Percentiles rank a stretch among this genome's conserved stretches.
These are phyloP conservation scores for Phytopythium montanum DNA, from an alignment of 352 stramenopile genomes.

Conservation along the genomic window DNA sequence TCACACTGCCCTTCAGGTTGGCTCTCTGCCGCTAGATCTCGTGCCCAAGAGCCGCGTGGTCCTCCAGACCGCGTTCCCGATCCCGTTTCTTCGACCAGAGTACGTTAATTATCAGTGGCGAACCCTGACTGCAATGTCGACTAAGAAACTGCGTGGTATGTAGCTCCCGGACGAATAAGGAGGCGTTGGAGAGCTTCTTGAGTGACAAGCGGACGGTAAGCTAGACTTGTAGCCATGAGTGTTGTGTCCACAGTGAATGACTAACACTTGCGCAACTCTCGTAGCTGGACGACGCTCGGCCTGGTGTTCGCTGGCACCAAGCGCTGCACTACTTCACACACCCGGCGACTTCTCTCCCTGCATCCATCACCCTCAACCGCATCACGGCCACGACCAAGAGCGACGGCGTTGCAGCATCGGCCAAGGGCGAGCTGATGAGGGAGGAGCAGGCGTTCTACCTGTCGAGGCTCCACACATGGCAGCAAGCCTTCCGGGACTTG, in stretches of 20 bases:
- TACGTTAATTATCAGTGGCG: conserved; percentile 16
- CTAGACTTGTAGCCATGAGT: neutral
- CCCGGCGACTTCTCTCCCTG: conserved; percentile 43
- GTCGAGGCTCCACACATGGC: conserved; percentile 52
- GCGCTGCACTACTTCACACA: conserved; percentile 69
- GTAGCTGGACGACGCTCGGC: conserved; percentile 1
- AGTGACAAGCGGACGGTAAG: neutral
- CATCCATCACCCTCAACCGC: conserved; percentile 45
- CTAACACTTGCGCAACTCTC: neutral
- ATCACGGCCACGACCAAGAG: conserved; percentile 21
- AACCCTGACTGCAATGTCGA: neutral
- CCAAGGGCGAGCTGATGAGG: conserved; percentile 28
- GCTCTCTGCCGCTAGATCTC: conserved; percentile 48
- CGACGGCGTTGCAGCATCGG: conserved; percentile 16
- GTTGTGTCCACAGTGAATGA: neutral
- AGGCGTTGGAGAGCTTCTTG: conserved; percentile 31
- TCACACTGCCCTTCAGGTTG: conserved; percentile 19
- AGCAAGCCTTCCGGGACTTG: conserved; percentile 59
- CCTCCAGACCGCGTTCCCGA: conserved; percentile 57
- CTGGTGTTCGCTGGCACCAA: conserved; percentile 54
- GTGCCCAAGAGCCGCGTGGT: conserved; percentile 54
- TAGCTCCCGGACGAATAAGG: conserved; percentile 27
- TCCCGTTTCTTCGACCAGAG: conserved; percentile 59
- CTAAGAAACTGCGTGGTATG: neutral
- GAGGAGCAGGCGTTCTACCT: conserved; percentile 64